Percentiles rank a stretch among this genome's conserved stretches.
phyloP scores from a whole-genome alignment of 129 eudicot genomes.

The Apium graveolens region DNA sequence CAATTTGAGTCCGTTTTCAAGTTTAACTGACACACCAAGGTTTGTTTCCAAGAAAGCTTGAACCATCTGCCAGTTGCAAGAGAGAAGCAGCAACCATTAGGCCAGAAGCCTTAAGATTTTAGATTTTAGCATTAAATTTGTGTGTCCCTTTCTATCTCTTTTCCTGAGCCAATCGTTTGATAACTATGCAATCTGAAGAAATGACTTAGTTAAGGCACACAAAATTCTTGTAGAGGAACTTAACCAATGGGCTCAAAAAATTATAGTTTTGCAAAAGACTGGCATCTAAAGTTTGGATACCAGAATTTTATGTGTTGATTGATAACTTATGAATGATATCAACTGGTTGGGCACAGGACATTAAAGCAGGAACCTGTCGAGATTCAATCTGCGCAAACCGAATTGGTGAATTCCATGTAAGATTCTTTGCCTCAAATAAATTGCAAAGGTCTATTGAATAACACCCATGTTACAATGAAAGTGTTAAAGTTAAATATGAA shows the following conservation, averaged over 20 bases:
- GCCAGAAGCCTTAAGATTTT: not conserved
- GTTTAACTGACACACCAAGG: not conserved
- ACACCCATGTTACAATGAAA: not conserved
- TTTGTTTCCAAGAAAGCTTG: not conserved
- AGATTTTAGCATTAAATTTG: not conserved
- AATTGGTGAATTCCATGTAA: not conserved
- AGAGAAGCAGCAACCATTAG: not conserved
- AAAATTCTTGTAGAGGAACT: not conserved
- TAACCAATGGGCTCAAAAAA: not conserved
- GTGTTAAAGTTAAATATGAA: not conserved
- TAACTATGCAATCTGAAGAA: not conserved
- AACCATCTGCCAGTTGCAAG: not conserved
- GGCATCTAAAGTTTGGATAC: not conserved
- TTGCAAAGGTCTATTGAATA: not conserved
- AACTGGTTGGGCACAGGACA: not conserved
- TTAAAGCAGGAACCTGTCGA: not conserved
- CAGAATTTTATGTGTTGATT: not conserved
- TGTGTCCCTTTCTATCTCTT: not conserved
- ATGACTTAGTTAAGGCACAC: not conserved
- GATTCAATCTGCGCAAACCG: not conserved
- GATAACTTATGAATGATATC: not conserved
- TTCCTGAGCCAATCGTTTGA: not conserved
- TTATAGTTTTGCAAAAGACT: not conserved
- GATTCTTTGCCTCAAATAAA: not conserved
- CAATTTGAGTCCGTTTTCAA: not conserved